A percentile compares a stretch with the other conserved stretches of the same genome.
Conservation (phyloP, 73 alveolate genomes). For the Blepharisma japonicum region DNA sequence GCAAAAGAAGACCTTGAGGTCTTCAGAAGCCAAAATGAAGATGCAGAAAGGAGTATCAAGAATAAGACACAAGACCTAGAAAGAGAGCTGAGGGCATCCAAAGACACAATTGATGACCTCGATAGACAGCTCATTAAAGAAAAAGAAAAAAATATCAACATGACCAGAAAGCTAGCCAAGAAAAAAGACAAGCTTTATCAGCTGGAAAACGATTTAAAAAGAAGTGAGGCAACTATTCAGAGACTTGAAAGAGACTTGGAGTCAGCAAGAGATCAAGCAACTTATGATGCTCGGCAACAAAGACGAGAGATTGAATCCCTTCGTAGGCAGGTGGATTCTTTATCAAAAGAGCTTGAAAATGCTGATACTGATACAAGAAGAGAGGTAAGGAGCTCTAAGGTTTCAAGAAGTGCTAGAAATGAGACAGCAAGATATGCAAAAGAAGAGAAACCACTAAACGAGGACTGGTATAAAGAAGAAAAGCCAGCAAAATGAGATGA, state of each 20-base stretch:
- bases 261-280: not conserved
- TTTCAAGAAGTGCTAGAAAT: too few species aligned
- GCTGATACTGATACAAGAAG: too few species aligned
- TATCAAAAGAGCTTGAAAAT: too few species aligned
- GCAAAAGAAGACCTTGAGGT: not conserved
- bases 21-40: not conserved
- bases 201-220: not conserved
- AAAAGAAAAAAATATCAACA: constrained; percentile 5
- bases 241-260: too few species aligned
- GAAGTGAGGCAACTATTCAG: too few species aligned
- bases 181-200: not conserved
- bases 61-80: not conserved
- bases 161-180: not conserved
- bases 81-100: constrained; percentile 8
- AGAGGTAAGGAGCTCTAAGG: too few species aligned
- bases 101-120: not conserved
- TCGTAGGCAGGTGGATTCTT: too few species aligned
- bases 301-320: too few species aligned
- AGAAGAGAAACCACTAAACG: too few species aligned
- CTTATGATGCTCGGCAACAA: not conserved
- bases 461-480: not conserved
- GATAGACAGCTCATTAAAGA: constrained; percentile 1
- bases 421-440: too few species aligned
- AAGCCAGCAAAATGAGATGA: not conserved
- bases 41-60: not conserved